These are phyloP conservation scores for Posidonia australis DNA, from an alignment of 106 monocot species.

Conservation along the genomic window DNA sequence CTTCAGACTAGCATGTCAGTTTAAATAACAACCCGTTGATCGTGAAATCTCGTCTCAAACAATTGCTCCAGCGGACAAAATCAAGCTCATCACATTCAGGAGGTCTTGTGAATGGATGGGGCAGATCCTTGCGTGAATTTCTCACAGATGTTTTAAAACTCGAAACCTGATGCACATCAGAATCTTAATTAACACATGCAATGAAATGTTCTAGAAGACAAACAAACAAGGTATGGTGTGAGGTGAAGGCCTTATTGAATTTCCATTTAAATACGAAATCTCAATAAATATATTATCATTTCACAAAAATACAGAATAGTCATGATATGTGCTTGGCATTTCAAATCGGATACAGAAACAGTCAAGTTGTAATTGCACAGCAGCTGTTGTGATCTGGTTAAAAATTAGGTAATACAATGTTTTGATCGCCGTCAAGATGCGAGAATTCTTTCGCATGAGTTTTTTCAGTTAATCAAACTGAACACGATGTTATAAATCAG, in stretches of 20 bases:
- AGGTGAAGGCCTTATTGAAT: background rate
- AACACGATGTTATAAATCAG: no score
- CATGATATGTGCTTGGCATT: no score
- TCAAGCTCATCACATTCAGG: constrained; percentile 53
- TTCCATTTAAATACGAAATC: no score
- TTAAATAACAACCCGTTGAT: constrained; percentile 62
- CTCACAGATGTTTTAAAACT: constrained; percentile 72
- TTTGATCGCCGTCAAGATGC: no score
- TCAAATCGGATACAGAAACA: no score
- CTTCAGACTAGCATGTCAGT: background rate
- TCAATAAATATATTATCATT: no score
- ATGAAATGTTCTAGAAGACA: background rate
- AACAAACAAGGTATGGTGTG: background rate
- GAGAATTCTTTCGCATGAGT: no score
- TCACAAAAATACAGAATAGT: no score
- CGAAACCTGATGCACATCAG: constrained; percentile 52
- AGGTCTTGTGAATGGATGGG: constrained; percentile 18
- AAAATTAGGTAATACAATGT: no score
- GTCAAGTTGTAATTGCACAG: no score
- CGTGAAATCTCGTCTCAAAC: constrained; percentile 76
- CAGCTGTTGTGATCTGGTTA: no score
- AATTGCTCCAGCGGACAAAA: constrained; percentile 75
- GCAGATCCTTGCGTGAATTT: constrained; percentile 24
- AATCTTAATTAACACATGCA: background rate
- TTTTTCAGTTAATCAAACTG: no score